Conservation (phyloP, 768 basidiomycete genomes). For the Pluteus cervinus region DNA sequence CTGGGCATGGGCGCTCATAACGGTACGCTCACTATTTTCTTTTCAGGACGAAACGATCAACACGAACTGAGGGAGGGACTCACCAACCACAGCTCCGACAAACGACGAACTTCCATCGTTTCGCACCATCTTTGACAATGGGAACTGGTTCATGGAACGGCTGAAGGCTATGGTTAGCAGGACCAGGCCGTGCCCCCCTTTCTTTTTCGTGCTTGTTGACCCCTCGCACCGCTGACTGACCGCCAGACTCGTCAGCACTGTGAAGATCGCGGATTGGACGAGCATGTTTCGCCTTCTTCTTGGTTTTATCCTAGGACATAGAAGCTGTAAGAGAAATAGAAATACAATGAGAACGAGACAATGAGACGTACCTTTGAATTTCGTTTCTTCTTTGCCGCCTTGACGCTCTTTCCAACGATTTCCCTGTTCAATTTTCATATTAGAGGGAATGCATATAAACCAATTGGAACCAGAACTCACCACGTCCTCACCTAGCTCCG, state of each 20-base stretch:
- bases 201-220: background rate
- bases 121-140: background rate
- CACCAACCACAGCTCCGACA: constrained; percentile 5
- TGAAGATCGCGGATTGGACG: background rate
- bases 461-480: background rate
- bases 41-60: constrained; percentile 9
- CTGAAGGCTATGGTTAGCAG: constrained; percentile 1
- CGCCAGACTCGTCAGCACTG: constrained; percentile 9
- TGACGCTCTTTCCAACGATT: background rate
- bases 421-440: background rate
- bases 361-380: background rate
- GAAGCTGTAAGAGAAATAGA: no score
- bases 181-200: constrained; percentile 3
- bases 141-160: constrained; percentile 5
- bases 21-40: no score
- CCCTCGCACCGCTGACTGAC: constrained; percentile 3
- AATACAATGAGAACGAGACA: no score
- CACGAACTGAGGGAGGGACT: constrained; percentile 7
- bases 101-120: constrained; percentile 8
- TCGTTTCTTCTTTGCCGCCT: background rate
- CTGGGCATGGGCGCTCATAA: constrained; percentile 14
- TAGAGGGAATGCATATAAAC: background rate
- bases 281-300: background rate
- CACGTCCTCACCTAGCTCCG: background rate
- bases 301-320: background rate